phyloP scores from a whole-genome alignment of 345 rosid species.

The Euphorbia lathyris region DNA sequence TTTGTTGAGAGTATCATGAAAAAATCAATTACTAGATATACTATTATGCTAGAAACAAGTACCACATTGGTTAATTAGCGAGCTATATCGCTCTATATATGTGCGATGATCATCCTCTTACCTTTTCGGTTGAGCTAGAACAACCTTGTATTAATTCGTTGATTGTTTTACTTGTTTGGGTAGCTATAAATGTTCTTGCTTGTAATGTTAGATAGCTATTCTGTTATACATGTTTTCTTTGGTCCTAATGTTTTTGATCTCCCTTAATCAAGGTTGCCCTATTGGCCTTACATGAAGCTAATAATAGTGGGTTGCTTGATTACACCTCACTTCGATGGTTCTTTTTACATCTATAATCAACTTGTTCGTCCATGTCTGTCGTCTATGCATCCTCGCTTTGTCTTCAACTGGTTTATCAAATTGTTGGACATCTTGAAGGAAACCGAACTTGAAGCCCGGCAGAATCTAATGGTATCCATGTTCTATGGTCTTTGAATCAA shows the following conservation, averaged over 20 bases:
- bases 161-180: background rate
- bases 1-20: background rate
- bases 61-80: too few relatives aligned
- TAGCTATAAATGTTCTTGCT: too few relatives aligned
- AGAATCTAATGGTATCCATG: conserved; percentile 10
- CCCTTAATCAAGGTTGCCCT: conserved; percentile 16
- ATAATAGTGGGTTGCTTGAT: conserved; percentile 17
- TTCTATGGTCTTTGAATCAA: background rate
- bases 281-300: conserved; percentile 36
- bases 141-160: too few relatives aligned
- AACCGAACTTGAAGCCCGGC: conserved; percentile 22
- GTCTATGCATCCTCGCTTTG: background rate
- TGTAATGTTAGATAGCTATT: background rate
- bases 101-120: too few relatives aligned
- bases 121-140: too few relatives aligned
- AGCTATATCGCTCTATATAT: too few relatives aligned
- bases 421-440: conserved; percentile 1
- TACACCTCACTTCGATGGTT: conserved; percentile 30
- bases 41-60: too few relatives aligned
- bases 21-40: background rate
- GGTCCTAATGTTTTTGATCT: background rate
- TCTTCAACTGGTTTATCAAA: conserved; percentile 16
- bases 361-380: conserved; percentile 30
- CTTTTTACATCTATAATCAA: conserved; percentile 25
- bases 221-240: background rate